Evolutionary conservation across 169 alveolate genomes (phyloP).

Genomic region (Besnoitia besnoiti): DNA sequence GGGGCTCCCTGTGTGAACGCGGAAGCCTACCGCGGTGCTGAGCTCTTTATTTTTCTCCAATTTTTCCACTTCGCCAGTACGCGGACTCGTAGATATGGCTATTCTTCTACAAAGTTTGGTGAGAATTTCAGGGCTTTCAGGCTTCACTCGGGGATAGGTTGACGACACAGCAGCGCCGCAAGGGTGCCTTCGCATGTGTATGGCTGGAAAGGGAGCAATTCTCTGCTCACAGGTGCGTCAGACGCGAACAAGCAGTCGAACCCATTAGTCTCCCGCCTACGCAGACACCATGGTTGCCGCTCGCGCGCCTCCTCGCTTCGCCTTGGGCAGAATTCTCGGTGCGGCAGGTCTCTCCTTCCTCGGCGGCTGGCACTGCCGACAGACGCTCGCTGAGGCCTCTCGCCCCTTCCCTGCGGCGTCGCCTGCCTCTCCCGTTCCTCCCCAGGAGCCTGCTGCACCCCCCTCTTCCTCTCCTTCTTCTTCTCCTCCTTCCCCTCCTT

Average conservation of each 20-base stretch:
- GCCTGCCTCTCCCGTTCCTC: not conserved
- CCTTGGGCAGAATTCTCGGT: not conserved
- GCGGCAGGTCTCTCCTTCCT: constrained; percentile 14
- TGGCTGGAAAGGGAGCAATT: too few relatives aligned
- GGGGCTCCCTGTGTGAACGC: too few relatives aligned
- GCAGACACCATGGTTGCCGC: too few relatives aligned
- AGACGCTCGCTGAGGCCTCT: not conserved
- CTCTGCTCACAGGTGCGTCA: too few relatives aligned
- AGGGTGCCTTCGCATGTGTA: too few relatives aligned
- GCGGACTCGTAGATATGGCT: not conserved
- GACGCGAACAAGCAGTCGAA: too few relatives aligned
- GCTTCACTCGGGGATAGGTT: too few relatives aligned
- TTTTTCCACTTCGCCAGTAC: not conserved
- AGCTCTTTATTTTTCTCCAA: too few relatives aligned
- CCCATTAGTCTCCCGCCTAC: too few relatives aligned
- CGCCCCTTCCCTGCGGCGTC: not conserved
- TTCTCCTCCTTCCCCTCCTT: not conserved
- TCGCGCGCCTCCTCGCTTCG: not conserved
- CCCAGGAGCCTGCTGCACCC: not conserved
- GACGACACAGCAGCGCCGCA: too few relatives aligned
- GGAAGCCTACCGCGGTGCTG: too few relatives aligned
- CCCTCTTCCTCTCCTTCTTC: not conserved
- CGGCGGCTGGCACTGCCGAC: constrained; percentile 31
- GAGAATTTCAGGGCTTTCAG: not conserved
- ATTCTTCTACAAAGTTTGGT: not conserved